Base-by-base conservation (phyloP, 106 monocot genomes). In the Amphibolis antarctica region DNA sequence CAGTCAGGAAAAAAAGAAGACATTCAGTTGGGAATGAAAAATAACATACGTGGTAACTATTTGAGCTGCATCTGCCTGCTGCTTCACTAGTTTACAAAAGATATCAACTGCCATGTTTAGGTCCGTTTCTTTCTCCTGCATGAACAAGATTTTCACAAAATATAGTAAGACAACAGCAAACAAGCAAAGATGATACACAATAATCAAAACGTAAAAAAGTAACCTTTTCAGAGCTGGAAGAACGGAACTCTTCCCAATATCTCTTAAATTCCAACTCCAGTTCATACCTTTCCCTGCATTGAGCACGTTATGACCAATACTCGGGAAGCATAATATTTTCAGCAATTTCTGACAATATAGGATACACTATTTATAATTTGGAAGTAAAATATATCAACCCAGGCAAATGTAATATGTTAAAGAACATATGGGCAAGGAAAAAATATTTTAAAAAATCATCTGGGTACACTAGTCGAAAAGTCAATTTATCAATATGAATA, bases 171-270 rank as follows among this genome's bases (percentile, higher is more conserved):
- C 21, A 55, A 27, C 21, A 24, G n/a, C 12, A 13, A 57, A 58
- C 15, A 45, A 46, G 3, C 46, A 25, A 44, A 27, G 1, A 15
- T 9, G 14, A 0, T 15, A 64, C 23, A 48, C 14, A 64, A 21
- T 42, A 13, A 55, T 43, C 36, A 55, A n/a, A 0, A 28, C 24
- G 17, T 65, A 47, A 50, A 65, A 51, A 59, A 66, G 28, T 25
- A 45, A 98, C 98, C 98, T 98, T 98, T 69, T 98, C 98, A 74
- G 80, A 91, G 81, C 82, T 81, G 74, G 98, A 98, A 69, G 87
- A 80, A 80, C 98, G 98, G 72, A 98, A 98, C 73, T 88, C 87
- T 83, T 98, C 98, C 98, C 98, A 98, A 69, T 72, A 88, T 64
- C 80, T 85, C 82, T 76, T 91, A 65, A 98, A 98, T 53, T 90